Evolutionary conservation across 106 monocot genomes (phyloP), one percentile per base, ranked within the genome.

Genomic region (Cymbidium sinense): DNA sequence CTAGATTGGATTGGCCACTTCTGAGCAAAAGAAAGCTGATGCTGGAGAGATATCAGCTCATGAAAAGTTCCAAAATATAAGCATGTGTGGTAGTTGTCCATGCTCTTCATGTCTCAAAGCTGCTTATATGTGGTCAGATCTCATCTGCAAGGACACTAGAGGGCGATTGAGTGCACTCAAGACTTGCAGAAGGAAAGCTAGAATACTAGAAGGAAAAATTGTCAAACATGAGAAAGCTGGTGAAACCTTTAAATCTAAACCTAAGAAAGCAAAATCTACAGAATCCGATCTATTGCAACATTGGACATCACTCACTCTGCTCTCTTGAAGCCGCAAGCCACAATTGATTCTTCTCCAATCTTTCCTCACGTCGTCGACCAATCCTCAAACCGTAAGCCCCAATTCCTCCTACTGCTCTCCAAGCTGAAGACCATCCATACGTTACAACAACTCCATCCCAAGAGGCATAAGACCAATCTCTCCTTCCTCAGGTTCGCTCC

Each of bases 261-360:
- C 7, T 1, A 39, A 71, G 71, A 39, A 39, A 71, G n/a, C 34
- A 9, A 23, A 15, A 36, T 37, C 71, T 8, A 39, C 37, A 9
- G 71, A 71, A 71, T 71, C 71, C n/a, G 71, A 71, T 71, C 36
- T 71, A n/a, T 29, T 35, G 35, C 71, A 71, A 71, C 71, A 71
- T n/a, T 71, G 71, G 71, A 37, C 71, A 39, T 71, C 71, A 36
- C 71, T 71, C 20, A n/a, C n/a, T n/a, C n/a, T n/a, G n/a, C n/a
- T n/a, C n/a, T n/a, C n/a, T n/a, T n/a, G n/a, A n/a, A n/a, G n/a
- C n/a, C n/a, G n/a, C n/a, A n/a, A n/a, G n/a, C n/a, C n/a, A n/a
- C n/a, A n/a, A n/a, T n/a, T n/a, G n/a, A n/a, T n/a, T n/a, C n/a
- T n/a, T n/a, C n/a, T n/a, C n/a, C n/a, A n/a, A n/a, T n/a, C n/a